phyloP scores from a whole-genome alignment of 2,329 filamentous ascomycete species.

The Colletotrichum tamarilloi region DNA sequence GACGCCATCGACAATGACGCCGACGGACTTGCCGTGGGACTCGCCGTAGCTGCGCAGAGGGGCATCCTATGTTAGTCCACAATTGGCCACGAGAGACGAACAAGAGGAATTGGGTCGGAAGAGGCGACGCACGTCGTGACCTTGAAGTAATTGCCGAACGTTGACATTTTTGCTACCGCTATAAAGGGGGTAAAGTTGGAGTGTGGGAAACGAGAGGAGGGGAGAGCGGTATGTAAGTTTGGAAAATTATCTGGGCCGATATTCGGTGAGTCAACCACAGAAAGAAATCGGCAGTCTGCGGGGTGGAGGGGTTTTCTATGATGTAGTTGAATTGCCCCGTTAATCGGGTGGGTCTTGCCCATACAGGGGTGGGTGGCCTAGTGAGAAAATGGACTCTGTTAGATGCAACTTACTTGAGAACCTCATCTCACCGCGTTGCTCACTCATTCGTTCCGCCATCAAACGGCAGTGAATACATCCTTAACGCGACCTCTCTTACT shows the following conservation, averaged over 20 bases:
- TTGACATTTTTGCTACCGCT: conserved; percentile 73
- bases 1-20: conserved; percentile 93
- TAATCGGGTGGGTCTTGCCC: conserved; percentile 3
- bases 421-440: conserved; percentile 18
- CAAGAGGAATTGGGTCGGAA: conserved; percentile 25
- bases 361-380: conserved; percentile 12
- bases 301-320: conserved; percentile 28
- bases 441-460: conserved; percentile 36
- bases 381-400: conserved; percentile 10
- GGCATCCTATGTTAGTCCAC: conserved; percentile 24
- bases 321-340: conserved; percentile 24
- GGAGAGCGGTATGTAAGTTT: background rate
- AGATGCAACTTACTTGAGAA: conserved; percentile 28
- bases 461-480: background rate
- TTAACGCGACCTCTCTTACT: background rate
- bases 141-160: conserved; percentile 84
- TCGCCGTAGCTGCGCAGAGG: conserved; percentile 56
- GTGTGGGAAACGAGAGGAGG: background rate
- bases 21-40: conserved; percentile 92
- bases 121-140: conserved; percentile 78
- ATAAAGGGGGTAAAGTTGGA: conserved; percentile 17
- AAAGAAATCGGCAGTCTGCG: conserved; percentile 16
- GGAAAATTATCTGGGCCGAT: conserved; percentile 27
- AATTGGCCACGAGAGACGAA: conserved; percentile 1
- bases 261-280: conserved; percentile 33